Base-by-base conservation (phyloP, 371 early-diverging fungal species). In the Apophysomyces variabilis region DNA sequence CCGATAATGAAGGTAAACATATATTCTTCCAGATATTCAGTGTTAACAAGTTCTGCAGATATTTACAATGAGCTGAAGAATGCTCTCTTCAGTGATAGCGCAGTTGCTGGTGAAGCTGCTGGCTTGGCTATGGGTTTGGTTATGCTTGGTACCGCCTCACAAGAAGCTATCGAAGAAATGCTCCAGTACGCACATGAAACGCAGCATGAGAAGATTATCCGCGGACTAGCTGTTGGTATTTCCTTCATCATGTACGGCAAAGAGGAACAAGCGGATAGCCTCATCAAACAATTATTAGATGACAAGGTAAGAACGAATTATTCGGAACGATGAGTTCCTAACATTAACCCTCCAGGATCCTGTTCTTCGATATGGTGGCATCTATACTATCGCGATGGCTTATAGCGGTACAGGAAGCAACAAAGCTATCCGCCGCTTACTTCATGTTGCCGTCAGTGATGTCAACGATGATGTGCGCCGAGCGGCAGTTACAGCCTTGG, bases 391-490 rank as follows among this genome's bases (percentile, higher is more conserved):
- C 47, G 97, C 98, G 21, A 90, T 98, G 89, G 97, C 99, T 1
- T 99, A 98, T 82, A 93, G 93, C 66, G 99, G 97, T 47, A 99
- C 99, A 5, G 95, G 96, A 46, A 96, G 91, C 81, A 97, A 99
- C 85, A 91, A 92, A 76, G 97, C 98, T 5, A 94, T 99, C 57
- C 90, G 93, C 46, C 88, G 90, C 26, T 87, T 96, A 62, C 91
- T 99, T 58, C 98, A 99, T 69, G 90, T 97, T 32, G 96, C 99
- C 61, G 98, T 99, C 18, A 94, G 93, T 62, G 99, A 99, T 78
- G 96, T 96, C 56, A 97, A 94, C 76, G 99, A 99, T 69, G 99
- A 99, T 80, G 99, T 99, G 5, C 93, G 99, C 62, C 92, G 99
- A 58, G 96, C 96, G 4, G 97, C 99, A 16, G 99, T 99, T 45